Evolutionary conservation across 2,329 filamentous ascomycete species (phyloP).

Genomic region (Pyricularia grisea): DNA sequence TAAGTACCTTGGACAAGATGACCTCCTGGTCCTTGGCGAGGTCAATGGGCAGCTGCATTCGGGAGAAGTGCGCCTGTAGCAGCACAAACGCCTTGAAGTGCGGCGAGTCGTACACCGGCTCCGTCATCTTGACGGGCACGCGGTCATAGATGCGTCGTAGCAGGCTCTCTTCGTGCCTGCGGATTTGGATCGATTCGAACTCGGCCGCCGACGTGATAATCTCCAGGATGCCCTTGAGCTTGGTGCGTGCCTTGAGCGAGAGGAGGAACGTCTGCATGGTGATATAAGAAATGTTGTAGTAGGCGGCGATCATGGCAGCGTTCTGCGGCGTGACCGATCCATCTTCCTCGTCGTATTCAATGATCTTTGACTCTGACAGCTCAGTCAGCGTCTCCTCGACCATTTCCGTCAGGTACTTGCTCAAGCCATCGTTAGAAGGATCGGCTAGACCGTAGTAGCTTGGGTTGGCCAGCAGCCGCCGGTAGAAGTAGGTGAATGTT

Average conservation of each 20-base stretch:
- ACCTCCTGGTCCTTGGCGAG: constrained; percentile 91
- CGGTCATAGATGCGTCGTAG: constrained; percentile 90
- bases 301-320: constrained; percentile 94
- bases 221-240: constrained; percentile 93
- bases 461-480: constrained; percentile 85
- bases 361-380: constrained; percentile 84
- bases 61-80: constrained; percentile 91
- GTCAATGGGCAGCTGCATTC: constrained; percentile 94
- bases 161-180: constrained; percentile 81
- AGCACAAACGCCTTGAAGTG: constrained; percentile 99
- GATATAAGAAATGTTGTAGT: constrained; percentile 99
- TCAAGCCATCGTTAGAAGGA: constrained; percentile 86
- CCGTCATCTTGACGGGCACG: constrained; percentile 88
- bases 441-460: constrained; percentile 90
- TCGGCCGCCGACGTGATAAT: constrained; percentile 96
- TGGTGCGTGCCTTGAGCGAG: constrained; percentile 79
- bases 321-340: constrained; percentile 84
- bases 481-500: constrained; percentile 97
- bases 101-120: constrained; percentile 80
- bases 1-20: constrained; percentile 75
- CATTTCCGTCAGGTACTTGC: constrained; percentile 85
- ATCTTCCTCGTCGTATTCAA: constrained; percentile 91
- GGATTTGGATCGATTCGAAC: constrained; percentile 90
- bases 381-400: constrained; percentile 91
- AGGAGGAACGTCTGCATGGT: constrained; percentile 98